A percentile compares a stretch with the other conserved stretches of the same genome.
These are phyloP conservation scores for Lipomyces starkeyi DNA, from an alignment of 805 yeast genomes.

Conservation along the genomic window DNA sequence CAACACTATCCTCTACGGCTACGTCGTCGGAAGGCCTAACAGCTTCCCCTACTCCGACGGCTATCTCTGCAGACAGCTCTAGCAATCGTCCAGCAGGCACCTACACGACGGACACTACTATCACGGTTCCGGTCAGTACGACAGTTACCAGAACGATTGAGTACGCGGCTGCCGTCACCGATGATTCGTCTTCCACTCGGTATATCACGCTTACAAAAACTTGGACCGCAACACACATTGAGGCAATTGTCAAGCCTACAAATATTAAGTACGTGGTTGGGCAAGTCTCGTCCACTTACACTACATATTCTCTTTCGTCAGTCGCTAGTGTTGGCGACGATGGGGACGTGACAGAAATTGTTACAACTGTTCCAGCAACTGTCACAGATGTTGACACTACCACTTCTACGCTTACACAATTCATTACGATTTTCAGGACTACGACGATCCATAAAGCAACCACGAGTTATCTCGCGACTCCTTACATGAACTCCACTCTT, in stretches of 20 bases:
- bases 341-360: neutral
- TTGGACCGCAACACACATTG: slow-evolving; percentile 11
- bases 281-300: neutral
- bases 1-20: slow-evolving; percentile 5
- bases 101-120: neutral
- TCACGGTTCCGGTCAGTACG: slow-evolving; percentile 12
- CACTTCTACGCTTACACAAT: slow-evolving; percentile 17
- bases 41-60: neutral
- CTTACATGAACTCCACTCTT: slow-evolving; percentile 8
- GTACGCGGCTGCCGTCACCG: slow-evolving; percentile 19
- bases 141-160: slow-evolving; percentile 16
- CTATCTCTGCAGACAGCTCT: neutral
- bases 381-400: slow-evolving; percentile 14
- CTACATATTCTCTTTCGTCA: neutral
- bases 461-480: neutral
- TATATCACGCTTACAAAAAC: slow-evolving; percentile 17
- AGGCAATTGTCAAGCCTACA: slow-evolving; percentile 12
- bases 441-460: neutral
- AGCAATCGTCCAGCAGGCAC: slow-evolving; percentile 1
- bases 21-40: neutral
- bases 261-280: neutral
- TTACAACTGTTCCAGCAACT: slow-evolving; percentile 6
- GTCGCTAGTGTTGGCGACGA: neutral
- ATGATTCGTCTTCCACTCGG: slow-evolving; percentile 8
- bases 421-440: slow-evolving; percentile 5